Evolutionary conservation across 2,329 filamentous ascomycete genomes (phyloP).

Genomic region (Talaromyces rugulosus): DNA sequence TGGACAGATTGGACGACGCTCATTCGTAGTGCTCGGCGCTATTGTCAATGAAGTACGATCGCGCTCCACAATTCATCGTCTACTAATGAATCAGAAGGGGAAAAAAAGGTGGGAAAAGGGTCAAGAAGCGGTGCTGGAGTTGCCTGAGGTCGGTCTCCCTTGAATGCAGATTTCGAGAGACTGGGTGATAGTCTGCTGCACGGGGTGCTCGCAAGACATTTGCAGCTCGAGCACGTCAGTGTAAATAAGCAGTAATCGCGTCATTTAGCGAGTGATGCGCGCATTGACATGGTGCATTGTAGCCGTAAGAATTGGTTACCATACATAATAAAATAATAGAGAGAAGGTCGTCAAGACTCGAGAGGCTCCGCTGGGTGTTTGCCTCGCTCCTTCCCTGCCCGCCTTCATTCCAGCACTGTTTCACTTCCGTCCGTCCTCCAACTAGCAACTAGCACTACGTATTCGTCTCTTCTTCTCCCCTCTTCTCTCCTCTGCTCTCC

Average conservation of each 20-base stretch:
- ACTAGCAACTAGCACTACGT: background rate
- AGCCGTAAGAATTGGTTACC: background rate
- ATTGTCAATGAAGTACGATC: background rate
- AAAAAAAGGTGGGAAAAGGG: background rate
- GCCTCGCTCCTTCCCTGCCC: background rate
- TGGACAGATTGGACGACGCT: background rate
- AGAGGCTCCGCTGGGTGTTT: background rate
- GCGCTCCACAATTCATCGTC: background rate
- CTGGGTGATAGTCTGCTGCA: background rate
- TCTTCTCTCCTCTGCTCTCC: background rate
- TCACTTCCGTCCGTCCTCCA: background rate
- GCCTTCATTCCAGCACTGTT: conserved; percentile 11
- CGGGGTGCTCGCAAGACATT: background rate
- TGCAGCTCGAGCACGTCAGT: background rate
- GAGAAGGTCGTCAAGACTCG: background rate
- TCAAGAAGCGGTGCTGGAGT: background rate
- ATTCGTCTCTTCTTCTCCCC: background rate
- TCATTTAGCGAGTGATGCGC: background rate
- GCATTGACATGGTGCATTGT: background rate
- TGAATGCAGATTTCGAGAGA: background rate
- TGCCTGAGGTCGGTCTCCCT: background rate
- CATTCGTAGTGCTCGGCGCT: background rate
- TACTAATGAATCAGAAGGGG: background rate
- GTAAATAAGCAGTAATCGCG: background rate
- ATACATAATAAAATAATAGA: background rate